Conservation (phyloP, 1,284 basidiomycete genomes). For the Cystobasidiaceae sp. region DNA sequence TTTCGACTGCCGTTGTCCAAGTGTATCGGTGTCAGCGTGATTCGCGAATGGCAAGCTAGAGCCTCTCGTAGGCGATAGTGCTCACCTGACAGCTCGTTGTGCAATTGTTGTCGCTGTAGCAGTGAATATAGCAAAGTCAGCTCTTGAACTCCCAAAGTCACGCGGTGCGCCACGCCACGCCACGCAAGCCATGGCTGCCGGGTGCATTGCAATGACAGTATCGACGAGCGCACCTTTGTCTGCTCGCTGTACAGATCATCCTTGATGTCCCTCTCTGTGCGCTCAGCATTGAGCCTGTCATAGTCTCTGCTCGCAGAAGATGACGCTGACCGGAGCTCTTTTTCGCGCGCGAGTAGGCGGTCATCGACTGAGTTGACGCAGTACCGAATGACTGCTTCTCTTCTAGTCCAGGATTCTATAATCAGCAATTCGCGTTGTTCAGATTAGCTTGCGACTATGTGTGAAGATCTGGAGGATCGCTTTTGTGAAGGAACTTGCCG, state of each 20-base stretch:
- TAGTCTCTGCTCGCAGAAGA: constrained; percentile 2
- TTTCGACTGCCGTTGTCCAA: constrained; percentile 23
- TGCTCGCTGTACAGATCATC: constrained; percentile 27
- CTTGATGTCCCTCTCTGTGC: constrained; percentile 5
- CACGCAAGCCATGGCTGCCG: too few relatives aligned
- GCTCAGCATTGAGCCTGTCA: constrained; percentile 19
- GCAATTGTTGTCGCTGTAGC: constrained; percentile 25
- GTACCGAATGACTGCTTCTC: constrained; percentile 21
- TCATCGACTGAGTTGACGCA: constrained; percentile 22
- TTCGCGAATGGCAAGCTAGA: too few relatives aligned
- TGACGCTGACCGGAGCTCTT: constrained; percentile 8
- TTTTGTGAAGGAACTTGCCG: too few relatives aligned
- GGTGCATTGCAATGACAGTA: background rate
- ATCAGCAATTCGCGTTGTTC: too few relatives aligned
- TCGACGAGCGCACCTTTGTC: constrained; percentile 1
- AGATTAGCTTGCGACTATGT: background rate
- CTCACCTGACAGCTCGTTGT: constrained; percentile 29
- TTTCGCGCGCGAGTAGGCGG: background rate
- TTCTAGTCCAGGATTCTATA: constrained; percentile 22
- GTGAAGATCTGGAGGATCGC: too few relatives aligned
- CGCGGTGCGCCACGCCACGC: too few relatives aligned
- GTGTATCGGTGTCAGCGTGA: background rate
- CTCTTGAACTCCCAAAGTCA: too few relatives aligned
- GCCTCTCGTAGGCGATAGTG: background rate
- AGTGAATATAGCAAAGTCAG: too few relatives aligned